Evolutionary conservation across 805 yeast species (phyloP).

Genomic region (Saccharomycopsis amapae): DNA sequence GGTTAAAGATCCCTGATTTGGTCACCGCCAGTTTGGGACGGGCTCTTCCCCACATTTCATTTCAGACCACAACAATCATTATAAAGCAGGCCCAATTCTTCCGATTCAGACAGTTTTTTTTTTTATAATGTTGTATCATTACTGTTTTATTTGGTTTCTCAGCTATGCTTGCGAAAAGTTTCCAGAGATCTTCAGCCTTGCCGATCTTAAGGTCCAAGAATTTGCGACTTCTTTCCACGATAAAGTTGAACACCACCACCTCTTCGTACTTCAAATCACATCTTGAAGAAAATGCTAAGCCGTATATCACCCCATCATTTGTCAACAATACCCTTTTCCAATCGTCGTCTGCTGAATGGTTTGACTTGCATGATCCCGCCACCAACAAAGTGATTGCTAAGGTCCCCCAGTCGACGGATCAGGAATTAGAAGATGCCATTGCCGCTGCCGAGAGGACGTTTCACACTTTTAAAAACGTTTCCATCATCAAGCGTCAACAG

Average conservation of each 20-base stretch:
- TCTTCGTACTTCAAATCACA: slow-evolving; percentile 5
- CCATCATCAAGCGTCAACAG: slow-evolving; percentile 48
- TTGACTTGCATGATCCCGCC: slow-evolving; percentile 69
- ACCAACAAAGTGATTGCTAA: slow-evolving; percentile 57
- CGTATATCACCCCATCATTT: slow-evolving; percentile 46
- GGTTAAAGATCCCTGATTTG: no score
- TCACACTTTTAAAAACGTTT: slow-evolving; percentile 42
- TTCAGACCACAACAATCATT: background rate
- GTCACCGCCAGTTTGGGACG: background rate
- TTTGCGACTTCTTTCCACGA: background rate
- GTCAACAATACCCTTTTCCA: slow-evolving; percentile 39
- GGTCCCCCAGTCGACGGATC: slow-evolving; percentile 66
- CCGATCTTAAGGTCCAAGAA: no score
- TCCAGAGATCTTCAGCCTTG: no score
- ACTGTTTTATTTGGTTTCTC: background rate
- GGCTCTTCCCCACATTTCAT: background rate
- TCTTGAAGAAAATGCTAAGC: slow-evolving; percentile 27
- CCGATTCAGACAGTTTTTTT: background rate
- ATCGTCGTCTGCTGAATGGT: slow-evolving; percentile 49
- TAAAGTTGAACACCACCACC: slow-evolving; percentile 5
- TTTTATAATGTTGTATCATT: background rate
- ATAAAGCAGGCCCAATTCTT: background rate
- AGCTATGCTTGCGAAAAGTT: background rate
- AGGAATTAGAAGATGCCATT: slow-evolving; percentile 59
- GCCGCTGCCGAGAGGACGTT: slow-evolving; percentile 60